phyloP scores from a whole-genome alignment of 768 basidiomycete genomes.

The Podaxis sp. region DNA sequence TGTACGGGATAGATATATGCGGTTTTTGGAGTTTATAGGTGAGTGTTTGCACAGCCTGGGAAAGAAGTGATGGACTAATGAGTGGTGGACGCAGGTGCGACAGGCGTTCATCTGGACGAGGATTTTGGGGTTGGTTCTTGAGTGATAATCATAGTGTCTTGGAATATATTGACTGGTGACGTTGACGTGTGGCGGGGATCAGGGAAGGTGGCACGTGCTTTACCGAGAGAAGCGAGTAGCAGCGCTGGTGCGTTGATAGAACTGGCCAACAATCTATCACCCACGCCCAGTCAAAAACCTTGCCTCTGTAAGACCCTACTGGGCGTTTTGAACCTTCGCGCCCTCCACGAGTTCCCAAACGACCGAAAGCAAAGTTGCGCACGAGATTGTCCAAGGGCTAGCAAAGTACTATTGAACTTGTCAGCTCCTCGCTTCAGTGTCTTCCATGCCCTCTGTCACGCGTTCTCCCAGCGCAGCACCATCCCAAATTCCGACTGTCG shows the following conservation, averaged over 20 bases:
- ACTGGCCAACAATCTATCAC: not conserved
- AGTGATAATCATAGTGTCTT: not conserved
- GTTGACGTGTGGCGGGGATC: not conserved
- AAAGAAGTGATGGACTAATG: not conserved
- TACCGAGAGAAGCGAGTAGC: no score
- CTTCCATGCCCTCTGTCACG: constrained; percentile 1
- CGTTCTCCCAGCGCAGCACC: not conserved
- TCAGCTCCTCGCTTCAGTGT: not conserved
- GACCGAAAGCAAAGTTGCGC: no score
- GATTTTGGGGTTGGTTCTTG: not conserved
- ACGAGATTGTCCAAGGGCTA: no score
- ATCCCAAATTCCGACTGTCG: not conserved
- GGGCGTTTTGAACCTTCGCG: not conserved
- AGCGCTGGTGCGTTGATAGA: not conserved
- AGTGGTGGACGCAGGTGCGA: not conserved
- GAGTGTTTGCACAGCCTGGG: constrained; percentile 10
- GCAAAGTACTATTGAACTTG: no score
- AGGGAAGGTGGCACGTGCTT: no score
- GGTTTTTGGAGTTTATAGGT: constrained; percentile 62
- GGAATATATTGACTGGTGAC: not conserved
- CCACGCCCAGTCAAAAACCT: not conserved
- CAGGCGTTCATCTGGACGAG: not conserved
- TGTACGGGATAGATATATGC: constrained; percentile 46
- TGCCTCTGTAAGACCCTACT: not conserved
- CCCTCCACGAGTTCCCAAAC: no score